Percentiles rank a stretch among this genome's conserved stretches.
Evolutionary conservation across 2,329 filamentous ascomycete species (phyloP).

Genomic region (Aspergillus proliferans): DNA sequence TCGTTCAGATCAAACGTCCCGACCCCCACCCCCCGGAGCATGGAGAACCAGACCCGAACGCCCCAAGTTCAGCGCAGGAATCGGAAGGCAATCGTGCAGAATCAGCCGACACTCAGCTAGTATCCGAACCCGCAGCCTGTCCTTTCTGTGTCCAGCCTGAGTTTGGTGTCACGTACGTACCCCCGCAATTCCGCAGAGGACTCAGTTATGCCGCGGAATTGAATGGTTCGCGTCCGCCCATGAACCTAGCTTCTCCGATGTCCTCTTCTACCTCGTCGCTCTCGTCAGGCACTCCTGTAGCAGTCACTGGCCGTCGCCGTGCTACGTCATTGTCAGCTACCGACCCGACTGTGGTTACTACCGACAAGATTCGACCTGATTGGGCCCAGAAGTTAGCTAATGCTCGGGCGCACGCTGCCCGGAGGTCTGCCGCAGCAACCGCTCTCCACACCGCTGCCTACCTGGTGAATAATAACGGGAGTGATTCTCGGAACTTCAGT

Average conservation of each 20-base stretch:
- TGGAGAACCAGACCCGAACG: conserved; percentile 42
- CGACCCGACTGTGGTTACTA: conserved; percentile 81
- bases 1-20: conserved; percentile 93
- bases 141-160: conserved; percentile 94
- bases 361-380: conserved; percentile 85
- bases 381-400: conserved; percentile 86
- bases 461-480: conserved; percentile 59
- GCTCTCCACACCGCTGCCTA: conserved; percentile 93
- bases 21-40: conserved; percentile 88
- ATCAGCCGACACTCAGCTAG: conserved; percentile 56
- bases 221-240: conserved; percentile 44
- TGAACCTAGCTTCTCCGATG: conserved; percentile 62
- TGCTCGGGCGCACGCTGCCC: conserved; percentile 75
- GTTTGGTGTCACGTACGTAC: conserved; percentile 91
- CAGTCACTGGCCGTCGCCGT: conserved; percentile 45
- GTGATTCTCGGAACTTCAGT: conserved; percentile 48
- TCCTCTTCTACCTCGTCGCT: conserved; percentile 83
- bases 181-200: conserved; percentile 81
- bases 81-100: conserved; percentile 32
- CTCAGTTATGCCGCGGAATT: conserved; percentile 60
- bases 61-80: conserved; percentile 15
- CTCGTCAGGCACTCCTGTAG: conserved; percentile 47
- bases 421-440: conserved; percentile 85
- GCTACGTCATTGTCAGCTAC: conserved; percentile 71
- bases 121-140: conserved; percentile 86